Evolutionary conservation across 1,139 yeast genomes (phyloP).

Genomic region (Geotrichum aggregatum): DNA sequence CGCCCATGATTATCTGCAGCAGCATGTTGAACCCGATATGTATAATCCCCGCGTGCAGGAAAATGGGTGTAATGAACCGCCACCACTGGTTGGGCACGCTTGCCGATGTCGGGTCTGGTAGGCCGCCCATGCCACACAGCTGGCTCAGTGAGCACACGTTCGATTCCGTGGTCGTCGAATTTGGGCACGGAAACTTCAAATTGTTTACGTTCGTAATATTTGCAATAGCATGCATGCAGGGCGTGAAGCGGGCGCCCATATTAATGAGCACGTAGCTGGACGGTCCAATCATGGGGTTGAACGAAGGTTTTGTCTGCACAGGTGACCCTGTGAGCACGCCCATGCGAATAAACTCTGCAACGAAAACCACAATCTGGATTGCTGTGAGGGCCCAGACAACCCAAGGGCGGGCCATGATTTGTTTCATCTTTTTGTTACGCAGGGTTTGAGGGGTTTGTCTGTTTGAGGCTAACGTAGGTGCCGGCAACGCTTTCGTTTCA

Average conservation of each 20-base stretch:
- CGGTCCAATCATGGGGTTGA: constrained; percentile 83
- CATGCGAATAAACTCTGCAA: constrained; percentile 65
- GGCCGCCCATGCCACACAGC: constrained; percentile 55
- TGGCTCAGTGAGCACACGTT: constrained; percentile 56
- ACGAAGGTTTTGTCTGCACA: constrained; percentile 65
- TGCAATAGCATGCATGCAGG: constrained; percentile 60
- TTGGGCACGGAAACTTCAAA: constrained; percentile 63
- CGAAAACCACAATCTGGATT: constrained; percentile 57
- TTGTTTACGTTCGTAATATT: constrained; percentile 49
- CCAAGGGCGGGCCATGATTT: constrained; percentile 29
- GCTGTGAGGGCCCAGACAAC: constrained; percentile 35
- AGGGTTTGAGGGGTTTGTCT: background rate
- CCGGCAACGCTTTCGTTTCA: background rate
- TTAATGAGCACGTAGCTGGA: constrained; percentile 61
- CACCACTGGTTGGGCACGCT: constrained; percentile 58
- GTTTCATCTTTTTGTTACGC: background rate
- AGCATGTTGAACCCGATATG: constrained; percentile 64
- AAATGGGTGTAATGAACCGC: constrained; percentile 66
- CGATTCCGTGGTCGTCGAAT: constrained; percentile 54
- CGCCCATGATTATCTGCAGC: constrained; percentile 59
- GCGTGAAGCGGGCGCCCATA: constrained; percentile 69
- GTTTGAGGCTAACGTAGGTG: too few species aligned
- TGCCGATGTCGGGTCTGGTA: constrained; percentile 31
- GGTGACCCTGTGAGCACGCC: constrained; percentile 60
- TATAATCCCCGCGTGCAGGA: constrained; percentile 69